These are phyloP conservation scores for Penicillium sp. DNA, from an alignment of 2,329 filamentous ascomycete species.

Conservation along the genomic window DNA sequence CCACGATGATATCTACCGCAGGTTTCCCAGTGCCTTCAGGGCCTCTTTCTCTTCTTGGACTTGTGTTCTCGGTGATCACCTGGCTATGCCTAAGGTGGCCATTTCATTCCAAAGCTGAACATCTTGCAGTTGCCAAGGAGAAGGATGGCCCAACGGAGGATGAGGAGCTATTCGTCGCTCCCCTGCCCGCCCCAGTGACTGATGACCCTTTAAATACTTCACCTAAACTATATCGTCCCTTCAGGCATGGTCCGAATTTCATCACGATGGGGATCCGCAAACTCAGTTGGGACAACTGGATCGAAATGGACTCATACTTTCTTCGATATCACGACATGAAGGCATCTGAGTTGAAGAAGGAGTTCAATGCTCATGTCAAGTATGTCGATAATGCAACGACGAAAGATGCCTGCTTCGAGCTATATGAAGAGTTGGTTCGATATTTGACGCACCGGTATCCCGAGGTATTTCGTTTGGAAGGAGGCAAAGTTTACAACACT, in stretches of 20 bases:
- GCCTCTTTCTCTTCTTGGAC: not conserved
- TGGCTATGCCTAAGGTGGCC: not conserved
- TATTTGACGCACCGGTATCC: not conserved
- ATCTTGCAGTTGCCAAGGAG: no score
- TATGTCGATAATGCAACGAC: not conserved
- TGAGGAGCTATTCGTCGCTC: not conserved
- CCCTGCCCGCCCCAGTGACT: not conserved
- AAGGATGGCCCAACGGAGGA: no score
- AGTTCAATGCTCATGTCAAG: not conserved
- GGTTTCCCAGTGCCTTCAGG: not conserved
- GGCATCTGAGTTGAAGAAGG: not conserved
- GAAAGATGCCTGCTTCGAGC: not conserved
- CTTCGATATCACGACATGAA: not conserved
- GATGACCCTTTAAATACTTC: not conserved
- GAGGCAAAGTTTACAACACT: not conserved
- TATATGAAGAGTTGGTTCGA: not conserved
- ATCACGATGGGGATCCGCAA: not conserved
- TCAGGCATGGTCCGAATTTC: not conserved
- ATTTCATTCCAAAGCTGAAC: not conserved
- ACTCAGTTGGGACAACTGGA: not conserved
- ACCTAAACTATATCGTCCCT: not conserved
- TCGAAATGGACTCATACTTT: not conserved
- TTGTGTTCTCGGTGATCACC: not conserved
- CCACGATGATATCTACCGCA: not conserved
- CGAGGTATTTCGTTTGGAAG: not conserved